A percentile compares a stretch with the other conserved stretches of the same genome.
Evolutionary conservation across 2,329 filamentous ascomycete species (phyloP).

Genomic region (Akanthomyces lecanii): DNA sequence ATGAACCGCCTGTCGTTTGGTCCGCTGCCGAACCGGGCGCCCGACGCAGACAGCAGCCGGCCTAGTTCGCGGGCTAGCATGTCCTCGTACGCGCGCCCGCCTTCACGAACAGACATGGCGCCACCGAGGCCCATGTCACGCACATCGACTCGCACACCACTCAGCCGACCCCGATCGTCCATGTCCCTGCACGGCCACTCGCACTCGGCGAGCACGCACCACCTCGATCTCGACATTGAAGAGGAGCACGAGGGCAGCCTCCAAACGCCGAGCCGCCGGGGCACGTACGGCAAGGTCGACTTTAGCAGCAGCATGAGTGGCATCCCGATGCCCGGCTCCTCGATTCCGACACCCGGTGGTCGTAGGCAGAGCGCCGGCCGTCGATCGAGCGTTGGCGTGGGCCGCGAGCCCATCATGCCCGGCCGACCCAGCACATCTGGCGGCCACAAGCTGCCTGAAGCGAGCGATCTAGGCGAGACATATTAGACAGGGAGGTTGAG

Average conservation of each 20-base stretch:
- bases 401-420: constrained; percentile 22
- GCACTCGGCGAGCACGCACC: constrained; percentile 54
- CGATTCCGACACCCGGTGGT: constrained; percentile 42
- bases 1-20: constrained; percentile 62
- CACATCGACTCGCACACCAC: constrained; percentile 61
- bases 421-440: constrained; percentile 31
- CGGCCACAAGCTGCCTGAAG: constrained; percentile 33
- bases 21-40: constrained; percentile 53
- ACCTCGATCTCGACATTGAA: constrained; percentile 46
- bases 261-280: constrained; percentile 52
- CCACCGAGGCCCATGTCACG: constrained; percentile 61
- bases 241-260: constrained; percentile 39
- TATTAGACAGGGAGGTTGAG: constrained; percentile 34
- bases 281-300: constrained; percentile 49
- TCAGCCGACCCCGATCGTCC: constrained; percentile 68
- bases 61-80: constrained; percentile 70
- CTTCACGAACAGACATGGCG: constrained; percentile 52
- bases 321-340: constrained; percentile 35
- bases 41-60: constrained; percentile 46
- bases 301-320: constrained; percentile 35
- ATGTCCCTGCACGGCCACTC: constrained; percentile 59
- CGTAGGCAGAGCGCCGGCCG: constrained; percentile 42
- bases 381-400: constrained; percentile 38
- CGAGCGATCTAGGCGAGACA: constrained; percentile 50
- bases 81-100: constrained; percentile 50